Percentiles rank a stretch among this genome's conserved stretches.
Conservation (phyloP, 768 basidiomycete species). For the Xanthoconium stramineum region DNA sequence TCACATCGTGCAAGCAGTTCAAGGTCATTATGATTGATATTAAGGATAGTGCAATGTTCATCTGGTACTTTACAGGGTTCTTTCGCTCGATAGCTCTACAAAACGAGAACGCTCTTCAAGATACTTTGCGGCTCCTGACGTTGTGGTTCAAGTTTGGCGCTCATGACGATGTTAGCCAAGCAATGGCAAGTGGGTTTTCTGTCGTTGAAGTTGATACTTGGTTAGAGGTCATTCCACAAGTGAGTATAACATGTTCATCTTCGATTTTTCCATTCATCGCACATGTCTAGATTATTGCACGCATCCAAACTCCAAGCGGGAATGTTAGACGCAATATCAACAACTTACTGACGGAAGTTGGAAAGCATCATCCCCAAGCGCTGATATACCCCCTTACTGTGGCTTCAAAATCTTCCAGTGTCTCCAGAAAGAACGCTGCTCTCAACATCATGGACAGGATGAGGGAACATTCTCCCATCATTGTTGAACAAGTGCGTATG, state of each 20-base stretch:
- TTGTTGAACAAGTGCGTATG: constrained; percentile 78
- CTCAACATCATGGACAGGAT: constrained; percentile 86
- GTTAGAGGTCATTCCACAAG: constrained; percentile 98
- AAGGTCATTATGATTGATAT: constrained; percentile 46
- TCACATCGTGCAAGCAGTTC: constrained; percentile 91
- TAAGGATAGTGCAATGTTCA: constrained; percentile 11
- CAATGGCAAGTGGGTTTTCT: constrained; percentile 83
- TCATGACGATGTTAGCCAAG: constrained; percentile 83
- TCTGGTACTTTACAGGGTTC: constrained; percentile 56
- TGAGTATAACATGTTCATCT: constrained; percentile 28
- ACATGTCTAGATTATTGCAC: constrained; percentile 80
- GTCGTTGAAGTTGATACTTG: constrained; percentile 95
- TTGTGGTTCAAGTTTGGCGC: constrained; percentile 98
- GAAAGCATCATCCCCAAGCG: constrained; percentile 96
- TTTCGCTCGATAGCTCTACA: constrained; percentile 92
- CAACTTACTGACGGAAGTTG: constrained; percentile 84
- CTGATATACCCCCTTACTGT: constrained; percentile 95
- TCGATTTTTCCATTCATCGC: not conserved
- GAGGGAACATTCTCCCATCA: constrained; percentile 82
- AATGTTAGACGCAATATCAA: constrained; percentile 90
- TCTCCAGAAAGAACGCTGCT: constrained; percentile 77
- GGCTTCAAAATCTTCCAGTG: constrained; percentile 92
- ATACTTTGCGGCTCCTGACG: constrained; percentile 88
- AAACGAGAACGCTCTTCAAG: constrained; percentile 89
- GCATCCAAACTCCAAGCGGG: constrained; percentile 90